Conservation (phyloP, 345 rosid genomes). For the Citropsis articulata region DNA sequence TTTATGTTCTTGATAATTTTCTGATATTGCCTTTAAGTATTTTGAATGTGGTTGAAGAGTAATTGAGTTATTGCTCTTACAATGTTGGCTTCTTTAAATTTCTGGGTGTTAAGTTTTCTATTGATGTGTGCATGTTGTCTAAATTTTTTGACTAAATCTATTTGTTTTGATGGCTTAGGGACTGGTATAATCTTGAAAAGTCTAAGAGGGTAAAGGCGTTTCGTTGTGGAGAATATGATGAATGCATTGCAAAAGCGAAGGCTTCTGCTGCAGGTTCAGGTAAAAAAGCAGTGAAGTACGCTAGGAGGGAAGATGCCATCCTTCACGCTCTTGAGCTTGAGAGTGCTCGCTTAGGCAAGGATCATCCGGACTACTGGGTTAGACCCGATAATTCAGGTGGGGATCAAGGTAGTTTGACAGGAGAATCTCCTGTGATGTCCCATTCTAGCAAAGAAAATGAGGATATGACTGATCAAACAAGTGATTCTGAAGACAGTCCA, state of each 20-base stretch:
- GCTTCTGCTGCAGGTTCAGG: constrained; percentile 65
- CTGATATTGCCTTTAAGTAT: background rate
- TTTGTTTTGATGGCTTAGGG: constrained; percentile 48
- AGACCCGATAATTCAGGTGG: constrained; percentile 30
- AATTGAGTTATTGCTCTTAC: background rate
- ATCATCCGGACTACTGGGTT: constrained; percentile 37
- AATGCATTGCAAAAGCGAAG: constrained; percentile 82
- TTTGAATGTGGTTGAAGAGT: background rate
- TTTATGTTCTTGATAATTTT: background rate
- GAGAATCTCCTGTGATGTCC: constrained; percentile 51
- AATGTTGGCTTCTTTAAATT: background rate
- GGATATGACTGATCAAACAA: constrained; percentile 32
- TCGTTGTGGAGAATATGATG: constrained; percentile 93
- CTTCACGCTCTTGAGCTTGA: constrained; percentile 91
- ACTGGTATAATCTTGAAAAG: constrained; percentile 94
- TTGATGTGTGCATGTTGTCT: background rate
- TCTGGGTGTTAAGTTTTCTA: constrained; percentile 3
- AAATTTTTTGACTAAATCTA: constrained; percentile 8
- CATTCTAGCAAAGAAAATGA: constrained; percentile 50
- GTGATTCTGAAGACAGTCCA: constrained; percentile 40
- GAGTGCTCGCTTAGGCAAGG: constrained; percentile 61
- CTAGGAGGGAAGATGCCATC: constrained; percentile 94
- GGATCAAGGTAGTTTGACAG: constrained; percentile 36
- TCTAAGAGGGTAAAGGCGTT: constrained; percentile 94
- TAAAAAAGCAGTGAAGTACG: constrained; percentile 76